Percentiles rank a stretch among this genome's conserved stretches.
These are phyloP conservation scores for Coemansia sp. DNA, from an alignment of 192 early-diverging fungal genomes.

Conservation along the genomic window DNA sequence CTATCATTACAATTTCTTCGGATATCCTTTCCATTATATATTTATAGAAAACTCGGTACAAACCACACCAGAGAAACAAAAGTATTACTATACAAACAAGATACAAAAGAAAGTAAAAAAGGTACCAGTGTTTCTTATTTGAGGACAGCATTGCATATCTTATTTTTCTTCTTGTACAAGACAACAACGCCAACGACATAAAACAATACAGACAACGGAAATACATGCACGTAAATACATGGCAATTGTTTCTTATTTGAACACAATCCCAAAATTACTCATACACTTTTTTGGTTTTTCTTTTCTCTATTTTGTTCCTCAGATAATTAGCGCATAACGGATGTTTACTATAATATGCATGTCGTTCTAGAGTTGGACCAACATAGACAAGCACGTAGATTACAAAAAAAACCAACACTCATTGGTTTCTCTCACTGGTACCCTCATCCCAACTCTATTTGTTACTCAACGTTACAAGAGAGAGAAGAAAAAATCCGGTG, in stretches of 20 bases:
- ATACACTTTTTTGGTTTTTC: conserved; percentile 2
- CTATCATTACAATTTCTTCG: not conserved
- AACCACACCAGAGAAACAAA: not conserved
- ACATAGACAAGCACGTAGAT: not conserved
- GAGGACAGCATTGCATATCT: not conserved
- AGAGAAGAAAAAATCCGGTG: too few relatives aligned
- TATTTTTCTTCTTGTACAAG: not conserved
- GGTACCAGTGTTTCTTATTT: not conserved
- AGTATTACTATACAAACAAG: not conserved
- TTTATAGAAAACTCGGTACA: not conserved
- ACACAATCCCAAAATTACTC: not conserved
- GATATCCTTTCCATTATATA: not conserved
- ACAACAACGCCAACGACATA: not conserved
- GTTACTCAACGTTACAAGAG: not conserved
- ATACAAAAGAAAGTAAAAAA: not conserved
- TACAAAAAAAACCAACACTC: not conserved
- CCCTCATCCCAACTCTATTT: conserved; percentile 1
- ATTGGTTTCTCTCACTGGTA: not conserved
- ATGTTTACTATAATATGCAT: conserved; percentile 1
- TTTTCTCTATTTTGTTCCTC: not conserved
- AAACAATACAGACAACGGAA: not conserved
- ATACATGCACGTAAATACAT: conserved; percentile 2
- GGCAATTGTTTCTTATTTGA: not conserved
- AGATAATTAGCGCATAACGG: conserved; percentile 4
- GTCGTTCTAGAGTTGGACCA: not conserved